These are phyloP conservation scores for Mycosphaerella arachidis DNA, from an alignment of 2,329 filamentous ascomycete genomes.

Conservation along the genomic window DNA sequence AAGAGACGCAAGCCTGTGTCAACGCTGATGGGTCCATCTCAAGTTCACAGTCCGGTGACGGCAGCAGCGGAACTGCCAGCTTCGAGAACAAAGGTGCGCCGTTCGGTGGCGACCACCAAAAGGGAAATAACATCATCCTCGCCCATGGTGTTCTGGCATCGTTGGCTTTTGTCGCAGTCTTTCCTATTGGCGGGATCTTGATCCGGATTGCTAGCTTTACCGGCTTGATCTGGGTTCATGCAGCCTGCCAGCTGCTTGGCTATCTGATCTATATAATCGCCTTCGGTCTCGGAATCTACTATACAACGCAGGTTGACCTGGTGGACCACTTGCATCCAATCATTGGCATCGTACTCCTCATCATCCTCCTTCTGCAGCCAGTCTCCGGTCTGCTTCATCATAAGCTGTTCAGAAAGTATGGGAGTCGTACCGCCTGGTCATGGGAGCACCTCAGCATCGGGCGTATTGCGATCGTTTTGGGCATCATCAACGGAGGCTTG, in stretches of 20 bases:
- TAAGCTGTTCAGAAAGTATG: conserved; percentile 45
- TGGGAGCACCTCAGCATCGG: conserved; percentile 34
- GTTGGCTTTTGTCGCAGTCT: conserved; percentile 44
- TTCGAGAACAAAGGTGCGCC: conserved; percentile 11
- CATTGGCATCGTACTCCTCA: conserved; percentile 51
- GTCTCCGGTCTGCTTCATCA: conserved; percentile 52
- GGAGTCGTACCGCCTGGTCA: conserved; percentile 44
- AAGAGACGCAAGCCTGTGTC: not conserved
- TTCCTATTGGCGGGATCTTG: conserved; percentile 43
- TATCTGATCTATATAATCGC: conserved; percentile 47
- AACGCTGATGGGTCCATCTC: not conserved
- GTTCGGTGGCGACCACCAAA: conserved; percentile 23
- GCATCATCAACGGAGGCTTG: conserved; percentile 54
- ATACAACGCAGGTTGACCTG: conserved; percentile 41
- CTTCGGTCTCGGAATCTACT: conserved; percentile 49
- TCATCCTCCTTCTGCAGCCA: conserved; percentile 52
- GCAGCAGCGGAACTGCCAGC: conserved; percentile 4
- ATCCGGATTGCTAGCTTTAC: conserved; percentile 44
- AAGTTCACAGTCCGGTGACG: not conserved
- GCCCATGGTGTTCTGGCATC: conserved; percentile 43
- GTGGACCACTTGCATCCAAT: conserved; percentile 46
- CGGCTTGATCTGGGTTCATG: conserved; percentile 45
- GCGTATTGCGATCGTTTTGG: conserved; percentile 45
- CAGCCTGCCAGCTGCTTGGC: conserved; percentile 45
- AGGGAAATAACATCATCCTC: conserved; percentile 29